Evolutionary conservation across 2,329 filamentous ascomycete genomes (phyloP).

Genomic region (Stenocarpella maydis): DNA sequence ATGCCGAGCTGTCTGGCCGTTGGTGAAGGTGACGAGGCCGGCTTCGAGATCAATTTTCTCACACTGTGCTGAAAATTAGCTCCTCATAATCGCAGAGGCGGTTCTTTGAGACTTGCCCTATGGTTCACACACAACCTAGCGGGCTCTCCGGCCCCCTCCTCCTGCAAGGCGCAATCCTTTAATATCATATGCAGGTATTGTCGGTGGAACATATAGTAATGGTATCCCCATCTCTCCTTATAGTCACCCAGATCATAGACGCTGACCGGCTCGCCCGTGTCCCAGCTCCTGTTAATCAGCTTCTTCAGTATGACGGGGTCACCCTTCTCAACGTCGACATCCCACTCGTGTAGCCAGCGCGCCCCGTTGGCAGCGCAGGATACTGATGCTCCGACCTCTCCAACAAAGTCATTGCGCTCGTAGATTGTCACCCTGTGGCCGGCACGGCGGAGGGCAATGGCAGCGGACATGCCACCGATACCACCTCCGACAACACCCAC

Average conservation of each 20-base stretch:
- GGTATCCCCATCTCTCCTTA: slow-evolving; percentile 69
- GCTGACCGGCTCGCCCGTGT: slow-evolving; percentile 71
- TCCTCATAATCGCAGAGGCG: neutral
- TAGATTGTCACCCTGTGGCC: slow-evolving; percentile 67
- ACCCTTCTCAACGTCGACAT: slow-evolving; percentile 68
- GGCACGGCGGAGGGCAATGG: slow-evolving; percentile 55
- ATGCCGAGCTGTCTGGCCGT: slow-evolving; percentile 58
- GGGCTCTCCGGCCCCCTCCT: slow-evolving; percentile 29
- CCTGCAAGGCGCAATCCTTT: slow-evolving; percentile 43
- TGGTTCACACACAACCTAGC: slow-evolving; percentile 63
- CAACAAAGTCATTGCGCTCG: slow-evolving; percentile 70
- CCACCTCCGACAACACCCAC: slow-evolving; percentile 57
- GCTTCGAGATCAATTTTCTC: slow-evolving; percentile 60
- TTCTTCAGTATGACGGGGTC: slow-evolving; percentile 71
- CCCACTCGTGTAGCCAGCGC: slow-evolving; percentile 74
- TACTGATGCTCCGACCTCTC: slow-evolving; percentile 73
- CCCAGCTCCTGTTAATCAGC: slow-evolving; percentile 75
- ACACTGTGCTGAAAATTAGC: slow-evolving; percentile 44
- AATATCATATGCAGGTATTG: slow-evolving; percentile 54
- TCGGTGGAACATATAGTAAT: slow-evolving; percentile 70
- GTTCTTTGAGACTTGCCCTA: slow-evolving; percentile 47
- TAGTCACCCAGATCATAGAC: slow-evolving; percentile 72
- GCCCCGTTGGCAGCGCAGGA: slow-evolving; percentile 76
- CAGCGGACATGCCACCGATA: slow-evolving; percentile 57
- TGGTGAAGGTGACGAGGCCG: slow-evolving; percentile 60